Base-by-base conservation (phyloP, 345 rosid genomes). In the Lepidium didymum region DNA sequence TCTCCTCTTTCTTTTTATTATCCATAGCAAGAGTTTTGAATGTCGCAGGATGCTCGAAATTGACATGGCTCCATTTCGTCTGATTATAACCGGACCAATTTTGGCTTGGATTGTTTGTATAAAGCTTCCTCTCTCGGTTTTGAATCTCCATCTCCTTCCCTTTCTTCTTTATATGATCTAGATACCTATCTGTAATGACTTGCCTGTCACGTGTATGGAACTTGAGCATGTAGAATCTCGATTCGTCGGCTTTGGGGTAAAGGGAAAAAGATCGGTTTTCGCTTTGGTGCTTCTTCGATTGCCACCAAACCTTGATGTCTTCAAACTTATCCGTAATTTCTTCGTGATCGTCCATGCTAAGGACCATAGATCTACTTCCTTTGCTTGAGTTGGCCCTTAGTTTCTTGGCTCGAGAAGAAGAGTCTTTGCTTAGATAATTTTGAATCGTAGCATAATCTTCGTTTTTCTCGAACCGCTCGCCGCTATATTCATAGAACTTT, bases 11-110 rank as follows among this genome's bases (percentile, higher is more conserved):
- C 77, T 75, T 82, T 31, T 67, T 63, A 10, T 75, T 34, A 11
- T 87, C 88, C 94, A 84, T 83, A 3, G 88, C 85, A 35, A 83
- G 80, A 8, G 91, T 79, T 1, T 84, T 82, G 35, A 87, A 85
- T 3, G 81, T 81, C 0, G 87, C 82, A 0, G 91, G 92, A 55
- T 85, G 89, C 44, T 73, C 82, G 56, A 84, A 83, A 31, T 57
- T 56, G 6, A 77, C 80, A 12, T 73, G 76, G 38, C 66, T 70
- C 84, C 87, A 74, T 25, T 72, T 80, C 38, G 16, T 51, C 15
- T 11, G 10, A 44, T 41, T 57, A 41, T 56, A 61, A 6, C 57
- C 62, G 13, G 33, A 16, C 81, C 81, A 64, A 3, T 52, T 57
- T 12, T 75, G 12, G 21, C 82, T 62, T 7, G 81, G 62, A 29